These are phyloP conservation scores for Daldinia concentrica DNA, from an alignment of 495 filamentous ascomycete species.

Conservation along the genomic window DNA sequence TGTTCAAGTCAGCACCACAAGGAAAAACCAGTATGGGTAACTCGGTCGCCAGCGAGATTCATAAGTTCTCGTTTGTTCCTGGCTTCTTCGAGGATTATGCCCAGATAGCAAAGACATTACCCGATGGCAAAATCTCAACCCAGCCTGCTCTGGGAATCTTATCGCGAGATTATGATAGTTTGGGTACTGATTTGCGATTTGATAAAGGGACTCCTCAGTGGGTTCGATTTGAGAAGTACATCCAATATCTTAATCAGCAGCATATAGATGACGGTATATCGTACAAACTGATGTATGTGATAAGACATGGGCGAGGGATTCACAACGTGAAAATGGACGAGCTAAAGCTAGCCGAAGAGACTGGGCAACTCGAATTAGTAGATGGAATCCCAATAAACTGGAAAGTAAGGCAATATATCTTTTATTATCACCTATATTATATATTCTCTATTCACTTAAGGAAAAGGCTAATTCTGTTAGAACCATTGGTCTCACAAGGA, in stretches of 20 bases:
- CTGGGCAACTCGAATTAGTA: constrained; percentile 5
- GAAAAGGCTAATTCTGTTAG: constrained; percentile 27
- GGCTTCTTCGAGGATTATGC: neutral
- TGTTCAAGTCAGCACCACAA: neutral
- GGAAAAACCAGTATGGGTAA: neutral
- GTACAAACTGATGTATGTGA: constrained; percentile 26
- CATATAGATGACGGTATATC: constrained; percentile 14
- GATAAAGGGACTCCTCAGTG: neutral
- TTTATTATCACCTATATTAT: neutral
- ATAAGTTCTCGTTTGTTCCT: neutral
- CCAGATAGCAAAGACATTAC: neutral
- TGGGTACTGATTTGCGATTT: neutral
- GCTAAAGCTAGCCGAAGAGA: constrained; percentile 11
- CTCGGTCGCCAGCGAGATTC: neutral
- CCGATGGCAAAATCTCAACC: neutral
- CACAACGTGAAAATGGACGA: constrained; percentile 30
- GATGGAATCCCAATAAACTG: neutral
- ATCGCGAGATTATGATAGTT: neutral
- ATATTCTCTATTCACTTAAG: neutral
- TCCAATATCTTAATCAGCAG: constrained; percentile 7
- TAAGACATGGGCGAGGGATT: constrained; percentile 25
- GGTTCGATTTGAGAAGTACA: constrained; percentile 15
- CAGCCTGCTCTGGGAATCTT: neutral
- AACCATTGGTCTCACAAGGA: constrained; percentile 73
- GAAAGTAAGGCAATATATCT: neutral